These are phyloP conservation scores for Asterionellopsis glacialis DNA, from an alignment of 108 stramenopile genomes.

Conservation along the genomic window DNA sequence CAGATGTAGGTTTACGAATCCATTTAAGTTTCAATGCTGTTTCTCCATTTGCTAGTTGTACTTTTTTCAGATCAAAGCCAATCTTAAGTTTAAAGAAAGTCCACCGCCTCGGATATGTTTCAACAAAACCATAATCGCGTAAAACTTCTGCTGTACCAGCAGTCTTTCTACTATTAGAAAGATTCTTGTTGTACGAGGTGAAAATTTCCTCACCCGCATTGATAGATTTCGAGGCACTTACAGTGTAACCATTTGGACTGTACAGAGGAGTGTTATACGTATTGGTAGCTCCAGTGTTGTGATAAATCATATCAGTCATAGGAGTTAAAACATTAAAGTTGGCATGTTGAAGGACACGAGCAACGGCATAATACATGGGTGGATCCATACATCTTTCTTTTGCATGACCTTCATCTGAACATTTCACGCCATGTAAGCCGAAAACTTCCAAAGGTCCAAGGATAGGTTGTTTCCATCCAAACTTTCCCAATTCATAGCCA, in stretches of 20 bases:
- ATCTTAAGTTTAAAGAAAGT: constrained; percentile 20
- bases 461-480: too few relatives aligned
- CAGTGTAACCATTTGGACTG: constrained; percentile 19
- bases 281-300: constrained; percentile 9
- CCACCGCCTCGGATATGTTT: constrained; percentile 66
- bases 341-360: constrained; percentile 36
- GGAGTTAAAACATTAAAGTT: constrained; percentile 41
- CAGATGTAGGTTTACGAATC: not conserved
- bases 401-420: constrained; percentile 28
- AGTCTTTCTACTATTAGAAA: constrained; percentile 17
- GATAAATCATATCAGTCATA: constrained; percentile 15
- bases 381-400: constrained; percentile 6
- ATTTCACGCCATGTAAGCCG: constrained; percentile 10
- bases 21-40: not conserved
- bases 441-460: too few relatives aligned
- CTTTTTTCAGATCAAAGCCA: constrained; percentile 22
- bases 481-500: not conserved
- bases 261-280: constrained; percentile 7
- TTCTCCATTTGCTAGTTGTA: too few relatives aligned
- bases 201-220: constrained; percentile 58
- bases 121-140: constrained; percentile 75
- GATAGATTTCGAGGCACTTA: constrained; percentile 33
- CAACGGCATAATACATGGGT: too few relatives aligned
- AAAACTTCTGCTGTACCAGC: constrained; percentile 65
- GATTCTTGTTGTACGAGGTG: constrained; percentile 61